Evolutionary conservation across 2,329 filamentous ascomycete species (phyloP), one percentile per base, ranked within the genome.

Genomic region (Ophiocordyceps polyrhachis-furcata): DNA sequence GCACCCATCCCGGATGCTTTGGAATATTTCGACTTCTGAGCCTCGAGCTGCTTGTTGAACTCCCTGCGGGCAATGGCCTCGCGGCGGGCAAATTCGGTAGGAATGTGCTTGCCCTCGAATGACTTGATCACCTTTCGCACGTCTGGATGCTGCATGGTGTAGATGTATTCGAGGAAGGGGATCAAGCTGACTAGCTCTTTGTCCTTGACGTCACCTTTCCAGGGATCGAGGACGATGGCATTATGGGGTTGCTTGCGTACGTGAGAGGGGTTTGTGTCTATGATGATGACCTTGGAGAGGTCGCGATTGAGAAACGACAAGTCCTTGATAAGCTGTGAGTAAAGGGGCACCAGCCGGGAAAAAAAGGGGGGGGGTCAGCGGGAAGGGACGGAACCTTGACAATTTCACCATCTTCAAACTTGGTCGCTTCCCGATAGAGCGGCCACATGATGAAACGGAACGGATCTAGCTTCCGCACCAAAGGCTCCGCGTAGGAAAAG

Each of bases 251-350:
- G 91, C 51, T 82, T 76, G 55, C 83, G 81, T 48, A 89, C 84
- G 56, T 95, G 86, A 38, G 75, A 68, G 37, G 81, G 66, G 51
- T 93, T 80, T 42, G 86, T 94, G 61, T 98, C 91, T 56, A 98
- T 74, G 54, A 98, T 79, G 59, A 98, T 86, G 43, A 93, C 86
- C 67, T 96, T 96, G 52, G 83, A 91, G 31, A 95, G 74, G 57
- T 94, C 87, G 47, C 91, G 84, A 69, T 98, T 98, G 43, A 98
- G 77, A 65, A 94, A 96, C 2, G 87, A 87, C n/a, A 98, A 77
- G 59, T 98, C 91, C 85, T 93, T 13, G 14, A 41, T 21, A 25
- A 14, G 20, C n/a, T 19, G 37, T 21, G 9, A 19, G 37, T 40
- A 4, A 40, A 3, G 15, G 17, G 17, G 17, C 11, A 40, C 37